Evolutionary conservation across 805 yeast genomes (phyloP).

Genomic region (Citeromyces nyonsensis): DNA sequence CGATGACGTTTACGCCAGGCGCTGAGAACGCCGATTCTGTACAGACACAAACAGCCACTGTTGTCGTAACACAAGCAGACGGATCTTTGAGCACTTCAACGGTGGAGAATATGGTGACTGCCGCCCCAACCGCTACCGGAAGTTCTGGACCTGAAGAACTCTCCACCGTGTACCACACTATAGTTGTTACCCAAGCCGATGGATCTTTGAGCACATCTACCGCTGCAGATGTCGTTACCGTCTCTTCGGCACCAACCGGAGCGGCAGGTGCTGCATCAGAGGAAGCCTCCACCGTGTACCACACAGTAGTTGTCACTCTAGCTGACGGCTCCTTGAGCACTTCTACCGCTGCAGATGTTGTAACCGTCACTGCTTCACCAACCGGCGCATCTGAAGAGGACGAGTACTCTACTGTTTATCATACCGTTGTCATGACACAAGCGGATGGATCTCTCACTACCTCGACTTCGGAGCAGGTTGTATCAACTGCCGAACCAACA

Average conservation of each 20-base stretch:
- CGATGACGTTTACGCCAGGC: not conserved
- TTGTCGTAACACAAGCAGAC: constrained; percentile 1
- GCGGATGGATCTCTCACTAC: constrained; percentile 1
- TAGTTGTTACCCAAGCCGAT: constrained; percentile 1
- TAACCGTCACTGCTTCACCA: constrained; percentile 8
- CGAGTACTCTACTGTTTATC: constrained; percentile 2
- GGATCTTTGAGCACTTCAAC: constrained; percentile 1
- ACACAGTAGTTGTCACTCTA: constrained; percentile 2
- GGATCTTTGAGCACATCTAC: not conserved
- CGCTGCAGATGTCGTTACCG: constrained; percentile 1
- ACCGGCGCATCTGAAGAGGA: constrained; percentile 5
- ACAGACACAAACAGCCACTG: constrained; percentile 4
- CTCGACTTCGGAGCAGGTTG: constrained; percentile 1
- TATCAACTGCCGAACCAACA: too few species aligned
- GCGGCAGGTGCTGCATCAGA: constrained; percentile 3
- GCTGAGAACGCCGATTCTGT: constrained; percentile 6
- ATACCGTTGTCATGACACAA: constrained; percentile 2
- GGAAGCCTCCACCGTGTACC: constrained; percentile 2
- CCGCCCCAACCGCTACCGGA: constrained; percentile 7
- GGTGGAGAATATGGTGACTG: constrained; percentile 6
- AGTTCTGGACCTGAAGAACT: constrained; percentile 11
- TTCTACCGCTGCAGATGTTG: constrained; percentile 7
- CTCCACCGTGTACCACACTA: constrained; percentile 6
- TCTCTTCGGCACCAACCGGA: constrained; percentile 2
- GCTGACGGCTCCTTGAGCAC: constrained; percentile 7